Evolutionary conservation across 1,284 basidiomycete genomes (phyloP), one percentile per base, ranked within the genome.

Genomic region (Irpex lacteus): DNA sequence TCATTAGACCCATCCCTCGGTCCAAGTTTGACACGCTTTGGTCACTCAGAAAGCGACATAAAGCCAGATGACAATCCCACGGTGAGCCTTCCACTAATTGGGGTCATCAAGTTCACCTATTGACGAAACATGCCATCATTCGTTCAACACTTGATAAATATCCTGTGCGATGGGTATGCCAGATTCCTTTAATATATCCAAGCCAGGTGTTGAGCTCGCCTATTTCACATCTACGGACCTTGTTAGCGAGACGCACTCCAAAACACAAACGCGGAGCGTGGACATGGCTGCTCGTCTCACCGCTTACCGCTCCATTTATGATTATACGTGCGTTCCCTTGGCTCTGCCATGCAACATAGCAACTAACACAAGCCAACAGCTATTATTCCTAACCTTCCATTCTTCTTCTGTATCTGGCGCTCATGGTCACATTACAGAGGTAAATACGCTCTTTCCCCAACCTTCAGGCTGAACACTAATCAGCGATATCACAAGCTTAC

Each of bases 321-420:
- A 70, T 94, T 60, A 81, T 94, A 68, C 91, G 90, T 92, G 70
- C 64, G 91, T 81, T 21, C 60, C 36, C 11, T 36, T 53, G 49
- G 50, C 21, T 11, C 40, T 47, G 38, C 56, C 53, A 36, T 38
- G 50, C 19, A 13, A 8, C 47, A 15, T 8, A 36, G 19, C 11
- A 21, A 34, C 32, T 60, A 1, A 63, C 44, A 11, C 2, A 18
- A 19, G 15, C 3, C 59, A n/a, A 18, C 60, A 92, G 91, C 92
- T 11, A 75, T 94, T 62, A 86, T 94, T 73, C 91, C 91, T 34
- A 94, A 94, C 73, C 76, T 94, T 32, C 91, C 91, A 0, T 89
- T 94, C 74, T 92, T 94, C 79, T 94, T 91, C 75, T 92, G 90
- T 70, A 83, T 82, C 2, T 94, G 92, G 91, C 81, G 91, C 58